Percentiles rank a stretch among this genome's conserved stretches.
phyloP scores from a whole-genome alignment of 352 stramenopile genomes.

The Globisporangium echinulatum region DNA sequence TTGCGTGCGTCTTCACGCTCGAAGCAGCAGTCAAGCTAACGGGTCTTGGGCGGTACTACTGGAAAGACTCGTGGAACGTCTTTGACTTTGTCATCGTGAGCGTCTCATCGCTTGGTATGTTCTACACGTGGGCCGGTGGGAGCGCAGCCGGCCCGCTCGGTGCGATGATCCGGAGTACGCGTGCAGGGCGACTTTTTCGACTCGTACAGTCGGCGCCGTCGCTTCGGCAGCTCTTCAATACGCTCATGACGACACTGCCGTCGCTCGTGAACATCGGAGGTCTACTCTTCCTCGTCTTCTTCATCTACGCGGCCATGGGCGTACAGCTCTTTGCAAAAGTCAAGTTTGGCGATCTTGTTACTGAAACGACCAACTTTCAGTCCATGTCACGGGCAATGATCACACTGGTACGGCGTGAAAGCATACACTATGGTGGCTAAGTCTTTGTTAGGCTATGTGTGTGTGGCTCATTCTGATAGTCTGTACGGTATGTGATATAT shows the following conservation, averaged over 20 bases:
- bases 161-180: slow-evolving; percentile 73
- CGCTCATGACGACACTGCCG: slow-evolving; percentile 80
- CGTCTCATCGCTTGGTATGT: slow-evolving; percentile 38
- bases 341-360: slow-evolving; percentile 56
- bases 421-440: background rate
- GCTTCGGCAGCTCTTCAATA: slow-evolving; percentile 85
- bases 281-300: slow-evolving; percentile 87
- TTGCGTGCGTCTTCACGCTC: slow-evolving; percentile 74
- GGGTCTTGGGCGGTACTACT: slow-evolving; percentile 75
- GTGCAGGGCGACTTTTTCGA: slow-evolving; percentile 69
- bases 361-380: slow-evolving; percentile 83
- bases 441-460: background rate
- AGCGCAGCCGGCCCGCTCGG: slow-evolving; percentile 43
- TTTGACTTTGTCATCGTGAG: slow-evolving; percentile 78
- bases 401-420: slow-evolving; percentile 29
- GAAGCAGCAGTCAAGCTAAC: slow-evolving; percentile 84
- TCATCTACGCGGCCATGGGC: slow-evolving; percentile 88
- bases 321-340: slow-evolving; percentile 89
- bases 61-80: slow-evolving; percentile 70
- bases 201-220: slow-evolving; percentile 69
- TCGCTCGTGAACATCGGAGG: slow-evolving; percentile 83
- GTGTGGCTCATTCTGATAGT: too few species aligned
- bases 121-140: slow-evolving; percentile 39
- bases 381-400: slow-evolving; percentile 66
- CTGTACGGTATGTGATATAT: slow-evolving; percentile 13